Percentiles rank a stretch among this genome's conserved stretches.
Conservation (phyloP, 257 asterid species). For the Solanum sejunctum region DNA sequence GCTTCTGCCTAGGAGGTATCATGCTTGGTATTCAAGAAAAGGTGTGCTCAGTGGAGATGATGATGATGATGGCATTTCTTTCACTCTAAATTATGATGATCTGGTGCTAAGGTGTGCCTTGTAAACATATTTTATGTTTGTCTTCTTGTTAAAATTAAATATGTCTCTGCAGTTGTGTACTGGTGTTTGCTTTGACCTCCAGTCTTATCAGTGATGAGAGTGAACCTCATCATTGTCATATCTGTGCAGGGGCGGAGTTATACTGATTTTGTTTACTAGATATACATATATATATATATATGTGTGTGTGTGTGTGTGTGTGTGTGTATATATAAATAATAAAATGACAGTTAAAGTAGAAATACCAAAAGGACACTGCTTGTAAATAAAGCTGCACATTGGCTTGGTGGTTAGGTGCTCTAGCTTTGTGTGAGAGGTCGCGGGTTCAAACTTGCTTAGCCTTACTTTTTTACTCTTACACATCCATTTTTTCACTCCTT, state of each 20-base stretch:
- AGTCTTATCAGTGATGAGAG: not conserved
- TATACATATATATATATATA: too few species aligned
- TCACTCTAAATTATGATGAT: conserved; percentile 50
- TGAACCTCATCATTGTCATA: not conserved
- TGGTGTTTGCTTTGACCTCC: not conserved
- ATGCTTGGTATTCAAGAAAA: conserved; percentile 75
- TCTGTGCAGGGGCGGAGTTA: not conserved
- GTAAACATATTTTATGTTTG: not conserved
- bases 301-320: too few species aligned
- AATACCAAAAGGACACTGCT: too few species aligned
- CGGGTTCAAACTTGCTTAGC: too few species aligned
- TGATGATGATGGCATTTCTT: conserved; percentile 50
- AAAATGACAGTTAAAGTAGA: too few species aligned
- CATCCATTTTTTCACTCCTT: too few species aligned
- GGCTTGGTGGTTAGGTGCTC: too few species aligned
- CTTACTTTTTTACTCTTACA: too few species aligned
- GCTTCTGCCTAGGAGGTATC: conserved; percentile 94
- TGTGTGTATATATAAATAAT: too few species aligned
- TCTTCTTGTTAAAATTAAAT: not conserved
- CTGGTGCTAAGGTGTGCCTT: conserved; percentile 45
- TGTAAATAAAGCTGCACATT: too few species aligned
- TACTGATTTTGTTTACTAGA: too few species aligned
- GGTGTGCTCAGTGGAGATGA: conserved; percentile 23
- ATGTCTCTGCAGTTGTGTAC: not conserved
- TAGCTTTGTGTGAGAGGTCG: too few species aligned